These are phyloP conservation scores for Fusarium nanum DNA, from an alignment of 2,329 filamentous ascomycete species.

Conservation along the genomic window DNA sequence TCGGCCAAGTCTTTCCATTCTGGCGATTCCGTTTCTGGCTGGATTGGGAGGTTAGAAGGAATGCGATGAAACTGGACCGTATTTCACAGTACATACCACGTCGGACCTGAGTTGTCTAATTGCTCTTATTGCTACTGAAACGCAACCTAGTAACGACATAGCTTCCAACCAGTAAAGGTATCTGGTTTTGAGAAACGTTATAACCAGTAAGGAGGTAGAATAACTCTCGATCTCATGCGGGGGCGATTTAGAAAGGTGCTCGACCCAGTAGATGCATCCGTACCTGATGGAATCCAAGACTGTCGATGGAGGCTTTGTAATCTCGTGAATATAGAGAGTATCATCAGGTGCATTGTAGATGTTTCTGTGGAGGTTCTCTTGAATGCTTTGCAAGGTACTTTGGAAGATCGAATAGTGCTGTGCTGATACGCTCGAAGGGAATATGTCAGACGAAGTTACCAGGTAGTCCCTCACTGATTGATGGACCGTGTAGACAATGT, in stretches of 20 bases:
- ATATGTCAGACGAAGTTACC: rapidly evolving
- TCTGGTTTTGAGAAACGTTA: rapidly evolving
- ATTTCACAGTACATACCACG: not conserved
- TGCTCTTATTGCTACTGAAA: not conserved
- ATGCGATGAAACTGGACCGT: rapidly evolving
- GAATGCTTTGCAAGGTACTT: rapidly evolving
- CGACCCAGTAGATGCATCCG: not conserved
- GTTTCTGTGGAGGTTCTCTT: not conserved
- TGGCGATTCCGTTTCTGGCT: too few relatives aligned
- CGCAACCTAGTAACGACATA: rapidly evolving
- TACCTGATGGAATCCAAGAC: rapidly evolving
- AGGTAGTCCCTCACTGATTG: not conserved
- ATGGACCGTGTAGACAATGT: not conserved
- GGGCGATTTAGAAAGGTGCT: not conserved
- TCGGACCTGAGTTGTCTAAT: rapidly evolving
- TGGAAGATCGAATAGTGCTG: not conserved
- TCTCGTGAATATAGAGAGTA: not conserved
- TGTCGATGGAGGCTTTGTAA: rapidly evolving
- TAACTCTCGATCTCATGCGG: rapidly evolving
- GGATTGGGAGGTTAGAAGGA: too few relatives aligned
- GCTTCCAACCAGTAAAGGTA: not conserved
- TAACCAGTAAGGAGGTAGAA: rapidly evolving
- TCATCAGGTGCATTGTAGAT: not conserved
- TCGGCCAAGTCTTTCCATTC: rapidly evolving
- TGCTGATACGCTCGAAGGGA: not conserved